These are phyloP conservation scores for Blastobotrys apis DNA, from an alignment of 1,139 yeast genomes.

Conservation along the genomic window DNA sequence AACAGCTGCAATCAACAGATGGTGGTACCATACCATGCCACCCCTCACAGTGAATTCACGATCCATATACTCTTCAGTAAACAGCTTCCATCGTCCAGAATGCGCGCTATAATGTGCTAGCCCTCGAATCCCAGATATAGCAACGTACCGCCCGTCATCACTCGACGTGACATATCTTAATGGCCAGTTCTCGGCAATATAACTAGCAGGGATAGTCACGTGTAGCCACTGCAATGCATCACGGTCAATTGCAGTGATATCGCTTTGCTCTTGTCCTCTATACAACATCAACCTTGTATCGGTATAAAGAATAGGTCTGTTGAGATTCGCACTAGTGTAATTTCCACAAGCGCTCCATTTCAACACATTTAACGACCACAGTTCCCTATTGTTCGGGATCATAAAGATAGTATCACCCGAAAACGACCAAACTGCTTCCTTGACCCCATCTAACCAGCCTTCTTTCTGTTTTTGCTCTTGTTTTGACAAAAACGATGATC, in stretches of 20 bases:
- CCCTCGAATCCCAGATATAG: slow-evolving; percentile 42
- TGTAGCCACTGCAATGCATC: slow-evolving; percentile 40
- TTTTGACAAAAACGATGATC: slow-evolving; percentile 31
- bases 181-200: slow-evolving; percentile 42
- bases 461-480: slow-evolving; percentile 27
- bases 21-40: slow-evolving; percentile 42
- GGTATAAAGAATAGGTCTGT: slow-evolving; percentile 36
- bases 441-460: slow-evolving; percentile 34
- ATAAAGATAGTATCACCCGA: slow-evolving; percentile 31
- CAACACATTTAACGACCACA: slow-evolving; percentile 31
- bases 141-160: slow-evolving; percentile 41
- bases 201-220: slow-evolving; percentile 38
- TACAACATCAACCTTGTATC: slow-evolving; percentile 38
- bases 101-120: slow-evolving; percentile 39
- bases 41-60: slow-evolving; percentile 40
- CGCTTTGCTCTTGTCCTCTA: slow-evolving; percentile 39
- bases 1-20: slow-evolving; percentile 36
- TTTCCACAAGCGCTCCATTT: slow-evolving; percentile 34
- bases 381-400: slow-evolving; percentile 14
- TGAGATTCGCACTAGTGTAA: slow-evolving; percentile 29
- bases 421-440: slow-evolving; percentile 34
- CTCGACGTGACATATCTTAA: slow-evolving; percentile 36
- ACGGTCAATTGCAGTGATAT: slow-evolving; percentile 36
- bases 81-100: slow-evolving; percentile 42
- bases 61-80: slow-evolving; percentile 36